Percentiles rank a stretch among this genome's conserved stretches.
These are phyloP conservation scores for Trichoderma harzianum DNA, from an alignment of 2,329 filamentous ascomycete species.

Conservation along the genomic window DNA sequence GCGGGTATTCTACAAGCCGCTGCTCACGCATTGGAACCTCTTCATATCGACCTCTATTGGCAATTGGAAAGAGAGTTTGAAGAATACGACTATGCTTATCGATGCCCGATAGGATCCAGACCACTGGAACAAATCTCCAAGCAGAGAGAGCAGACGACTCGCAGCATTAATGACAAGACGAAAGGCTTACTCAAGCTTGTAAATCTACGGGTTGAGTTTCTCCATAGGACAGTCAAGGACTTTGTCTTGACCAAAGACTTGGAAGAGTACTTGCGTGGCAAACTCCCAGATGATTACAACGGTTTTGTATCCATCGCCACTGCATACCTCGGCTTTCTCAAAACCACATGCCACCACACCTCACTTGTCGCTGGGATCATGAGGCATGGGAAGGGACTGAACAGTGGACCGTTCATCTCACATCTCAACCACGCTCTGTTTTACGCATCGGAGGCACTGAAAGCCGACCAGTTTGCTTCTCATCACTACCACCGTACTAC, in stretches of 20 bases:
- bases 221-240: constrained; percentile 10
- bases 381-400: background rate
- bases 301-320: background rate
- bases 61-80: background rate
- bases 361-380: background rate
- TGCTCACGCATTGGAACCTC: background rate
- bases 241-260: background rate
- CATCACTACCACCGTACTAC: background rate
- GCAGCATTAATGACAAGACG: background rate
- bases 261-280: background rate
- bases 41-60: constrained; percentile 6
- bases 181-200: background rate
- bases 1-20: background rate
- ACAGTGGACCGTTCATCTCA: background rate
- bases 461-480: background rate
- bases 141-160: background rate
- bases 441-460: background rate
- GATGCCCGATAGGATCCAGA: background rate
- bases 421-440: background rate
- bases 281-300: background rate
- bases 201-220: background rate
- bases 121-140: background rate
- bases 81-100: background rate
- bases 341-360: background rate
- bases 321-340: background rate